Evolutionary conservation across 352 stramenopile species (phyloP), one percentile per base, ranked within the genome.

Genomic region (Paralagenidium karlingii): DNA sequence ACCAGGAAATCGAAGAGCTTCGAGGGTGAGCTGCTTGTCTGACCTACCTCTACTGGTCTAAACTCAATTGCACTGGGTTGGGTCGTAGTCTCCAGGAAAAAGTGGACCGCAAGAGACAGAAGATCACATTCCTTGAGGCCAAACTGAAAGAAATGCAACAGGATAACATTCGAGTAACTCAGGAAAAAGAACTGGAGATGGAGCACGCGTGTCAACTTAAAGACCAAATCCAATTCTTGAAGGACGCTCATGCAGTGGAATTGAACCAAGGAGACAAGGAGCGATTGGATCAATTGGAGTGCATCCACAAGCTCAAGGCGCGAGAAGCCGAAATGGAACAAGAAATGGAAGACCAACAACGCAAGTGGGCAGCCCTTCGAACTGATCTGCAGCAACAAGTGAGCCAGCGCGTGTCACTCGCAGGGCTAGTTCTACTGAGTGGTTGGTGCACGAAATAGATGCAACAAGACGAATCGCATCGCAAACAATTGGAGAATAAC

Each of bases 381-480:
- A 57, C 60, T 1, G 63, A 38, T 0, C 45, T 82, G 6, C 46
- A 76, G 18, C 61, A 80, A 15, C 66, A 78, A 15, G 37, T 80
- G 24, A 50, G 70, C 1, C 32, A 76, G 9, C 30, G 67, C 1
- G 67, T n/a, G n/a, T n/a, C n/a, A n/a, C n/a, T n/a, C n/a, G n/a
- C n/a, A n/a, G n/a, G n/a, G n/a, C n/a, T n/a, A n/a, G n/a, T n/a
- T n/a, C n/a, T n/a, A n/a, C n/a, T n/a, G n/a, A n/a, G n/a, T n/a
- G n/a, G n/a, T n/a, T n/a, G n/a, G n/a, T n/a, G n/a, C n/a, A n/a
- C n/a, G n/a, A n/a, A n/a, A n/a, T n/a, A n/a, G n/a, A n/a, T n/a
- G n/a, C n/a, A n/a, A 82, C 36, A 84, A 80, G 32, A 64, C 79
- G 34, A 71, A 63, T 18, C 49, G n/a, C n/a, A n/a, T n/a, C n/a